Base-by-base conservation (phyloP, 2,329 filamentous ascomycete genomes). In the Phialophora macrospora region DNA sequence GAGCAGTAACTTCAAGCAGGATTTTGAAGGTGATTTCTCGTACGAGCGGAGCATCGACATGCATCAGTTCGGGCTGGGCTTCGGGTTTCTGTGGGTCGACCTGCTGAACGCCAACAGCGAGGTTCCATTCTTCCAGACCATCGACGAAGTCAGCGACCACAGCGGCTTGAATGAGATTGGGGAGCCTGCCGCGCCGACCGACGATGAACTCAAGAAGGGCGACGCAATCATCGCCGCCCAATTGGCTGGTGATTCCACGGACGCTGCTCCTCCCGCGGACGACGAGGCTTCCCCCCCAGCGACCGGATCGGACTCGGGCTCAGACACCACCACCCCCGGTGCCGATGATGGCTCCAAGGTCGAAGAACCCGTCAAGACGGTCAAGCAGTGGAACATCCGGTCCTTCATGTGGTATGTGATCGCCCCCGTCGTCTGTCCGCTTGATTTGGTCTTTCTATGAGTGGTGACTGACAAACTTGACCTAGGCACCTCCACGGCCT, bases 401-500 rank as follows among this genome's bases (percentile, higher is more conserved):
- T 68, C 62, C 17, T 58, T 64, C 38, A 69, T 71, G 69, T 71
- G 72, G 52, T 69, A 65, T 55, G 67, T 65, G 49, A 52, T 11
- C 24, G 34, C 28, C 17, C 64, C 71, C 56, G 14, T 12, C 75
- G 73, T 73, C 73, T 73, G 14, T 30, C 17, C 32, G 11, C 52
- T 38, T 34, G 32, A 12, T 34, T 34, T 34, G 9, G 32, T 12
- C 12, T 3, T 17, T 38, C 61, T 57, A 48, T 22, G 30, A 9
- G 30, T 52, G 9, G 4, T 41, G 34, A 17, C 8, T 41, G 34
- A 41, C 34, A 41, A 17, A 44, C 5, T 32, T 41, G 22, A 54
- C 9, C 26, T 55, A 68, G 67, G 67, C 69, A 72, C 52, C 26
- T 79, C 17, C 62, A 79, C 68, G 77, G 73, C 8, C 68, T 75